These are phyloP conservation scores for Sporopachydermia lactativora DNA, from an alignment of 805 yeast species.

Conservation along the genomic window DNA sequence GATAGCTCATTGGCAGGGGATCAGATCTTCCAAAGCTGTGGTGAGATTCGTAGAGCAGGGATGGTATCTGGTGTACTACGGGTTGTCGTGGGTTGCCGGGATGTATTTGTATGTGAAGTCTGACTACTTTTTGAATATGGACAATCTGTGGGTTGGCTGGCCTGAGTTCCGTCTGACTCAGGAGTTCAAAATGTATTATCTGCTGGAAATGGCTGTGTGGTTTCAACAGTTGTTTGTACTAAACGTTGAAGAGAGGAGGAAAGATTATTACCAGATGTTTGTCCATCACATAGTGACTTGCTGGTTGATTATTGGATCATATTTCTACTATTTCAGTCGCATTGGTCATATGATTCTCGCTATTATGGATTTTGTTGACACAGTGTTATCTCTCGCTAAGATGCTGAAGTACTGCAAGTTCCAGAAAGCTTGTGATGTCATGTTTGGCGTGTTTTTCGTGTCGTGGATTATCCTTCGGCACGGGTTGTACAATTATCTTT, in stretches of 20 bases:
- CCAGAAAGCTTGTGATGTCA: constrained; percentile 43
- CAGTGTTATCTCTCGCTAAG: constrained; percentile 58
- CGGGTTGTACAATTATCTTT: constrained; percentile 52
- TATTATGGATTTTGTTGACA: constrained; percentile 77
- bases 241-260: constrained; percentile 64
- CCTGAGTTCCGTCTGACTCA: constrained; percentile 50
- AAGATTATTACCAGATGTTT: constrained; percentile 79
- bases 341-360: constrained; percentile 68
- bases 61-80: constrained; percentile 56
- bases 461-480: constrained; percentile 67
- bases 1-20: constrained; percentile 30
- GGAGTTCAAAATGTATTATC: constrained; percentile 51
- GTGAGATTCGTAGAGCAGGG: constrained; percentile 79
- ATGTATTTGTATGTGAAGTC: constrained; percentile 40
- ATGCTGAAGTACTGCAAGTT: constrained; percentile 60
- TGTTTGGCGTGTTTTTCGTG: constrained; percentile 53
- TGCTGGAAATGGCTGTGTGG: constrained; percentile 67
- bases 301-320: constrained; percentile 53
- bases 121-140: constrained; percentile 43
- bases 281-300: constrained; percentile 78
- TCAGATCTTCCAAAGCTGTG: constrained; percentile 34
- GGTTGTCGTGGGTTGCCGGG: constrained; percentile 41
- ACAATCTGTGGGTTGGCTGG: constrained; percentile 51
- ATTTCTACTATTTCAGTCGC: constrained; percentile 54
- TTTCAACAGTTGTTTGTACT: constrained; percentile 65